Evolutionary conservation across 2,329 filamentous ascomycete species (phyloP).

Genomic region (Trichoderma koningii): DNA sequence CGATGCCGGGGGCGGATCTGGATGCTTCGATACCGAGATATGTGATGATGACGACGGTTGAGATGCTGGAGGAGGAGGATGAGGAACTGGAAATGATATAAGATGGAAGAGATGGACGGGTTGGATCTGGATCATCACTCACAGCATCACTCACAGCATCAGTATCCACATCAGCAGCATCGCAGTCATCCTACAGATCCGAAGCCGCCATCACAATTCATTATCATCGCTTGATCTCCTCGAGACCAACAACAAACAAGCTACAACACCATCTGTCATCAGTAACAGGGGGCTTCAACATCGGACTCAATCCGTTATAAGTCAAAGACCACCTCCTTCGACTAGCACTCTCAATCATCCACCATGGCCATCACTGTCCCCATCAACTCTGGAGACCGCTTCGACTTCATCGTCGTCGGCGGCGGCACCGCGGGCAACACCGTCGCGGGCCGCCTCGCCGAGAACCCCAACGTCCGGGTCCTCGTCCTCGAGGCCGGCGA

Average conservation of each 20-base stretch:
- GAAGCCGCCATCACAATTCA: not conserved
- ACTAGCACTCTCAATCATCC: too few species aligned
- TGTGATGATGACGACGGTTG: not conserved
- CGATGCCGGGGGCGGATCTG: not conserved
- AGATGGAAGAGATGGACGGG: slow-evolving; percentile 5
- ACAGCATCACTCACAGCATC: slow-evolving; percentile 3
- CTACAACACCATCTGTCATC: not conserved
- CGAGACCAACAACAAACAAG: not conserved
- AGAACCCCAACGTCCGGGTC: slow-evolving; percentile 44
- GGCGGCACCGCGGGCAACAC: slow-evolving; percentile 43
- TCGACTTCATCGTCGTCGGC: slow-evolving; percentile 41
- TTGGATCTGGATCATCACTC: not conserved
- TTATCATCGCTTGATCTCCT: too few species aligned
- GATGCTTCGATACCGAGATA: slow-evolving; percentile 1
- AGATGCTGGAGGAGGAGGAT: not conserved
- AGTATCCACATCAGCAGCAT: not conserved
- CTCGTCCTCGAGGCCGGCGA: slow-evolving; percentile 53
- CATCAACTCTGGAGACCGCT: slow-evolving; percentile 28
- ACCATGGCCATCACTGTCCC: slow-evolving; percentile 20
- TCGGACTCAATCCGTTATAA: not conserved
- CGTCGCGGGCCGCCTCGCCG: slow-evolving; percentile 42
- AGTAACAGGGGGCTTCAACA: not conserved
- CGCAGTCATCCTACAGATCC: not conserved
- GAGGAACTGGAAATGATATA: not conserved
- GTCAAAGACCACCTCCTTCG: too few species aligned